Evolutionary conservation across 2,329 filamentous ascomycete genomes (phyloP), one percentile per base, ranked within the genome.

Genomic region (Didymellaceae sp.): DNA sequence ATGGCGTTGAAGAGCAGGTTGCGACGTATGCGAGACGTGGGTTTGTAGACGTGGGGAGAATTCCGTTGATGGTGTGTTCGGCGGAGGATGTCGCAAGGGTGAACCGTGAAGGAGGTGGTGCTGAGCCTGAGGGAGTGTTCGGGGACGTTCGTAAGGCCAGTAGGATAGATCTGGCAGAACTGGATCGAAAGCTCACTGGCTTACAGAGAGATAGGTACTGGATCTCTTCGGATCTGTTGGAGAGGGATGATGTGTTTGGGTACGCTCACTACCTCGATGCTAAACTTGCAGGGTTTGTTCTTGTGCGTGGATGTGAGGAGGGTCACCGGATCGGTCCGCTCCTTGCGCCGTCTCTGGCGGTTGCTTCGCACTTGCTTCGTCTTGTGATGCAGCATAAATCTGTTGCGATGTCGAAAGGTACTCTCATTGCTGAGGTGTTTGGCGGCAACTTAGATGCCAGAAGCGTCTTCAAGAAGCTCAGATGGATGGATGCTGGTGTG

Each of bases 1-100:
- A 75, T 58, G 70, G 62, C 21, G 73, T 75, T 6, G 46, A 57
- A n/a, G 63, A 68, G 53, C 73, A 75, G 48, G 61, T 66, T n/a
- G 38, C 49, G 7, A 74, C 70, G 6, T 75, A 75, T 47, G 52
- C 59, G 35, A 61, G 71, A 4, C 54, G 73, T 10, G 66, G 68
- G 1, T 75, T 74, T 45, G 58, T 64, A 6, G 57, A 65, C 16
- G 54, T 41, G 6, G 73, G 62, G 1, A 43, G 38, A 2, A 60
- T 75, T 16, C 62, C 55, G 14, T 40, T 69, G 37, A 66, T 73
- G 67, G 52, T 45, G 16, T 57, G 69, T 9, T 43, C 24, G 13
- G 21, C 34, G 4, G 34, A 17, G 21, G 34, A 22, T 21, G 6
- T 25, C 20, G 9, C 17, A 16, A 6, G 14, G 8, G 10, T 11